Evolutionary conservation across 345 rosid species (phyloP).

Genomic region (Nasturtium officinale): DNA sequence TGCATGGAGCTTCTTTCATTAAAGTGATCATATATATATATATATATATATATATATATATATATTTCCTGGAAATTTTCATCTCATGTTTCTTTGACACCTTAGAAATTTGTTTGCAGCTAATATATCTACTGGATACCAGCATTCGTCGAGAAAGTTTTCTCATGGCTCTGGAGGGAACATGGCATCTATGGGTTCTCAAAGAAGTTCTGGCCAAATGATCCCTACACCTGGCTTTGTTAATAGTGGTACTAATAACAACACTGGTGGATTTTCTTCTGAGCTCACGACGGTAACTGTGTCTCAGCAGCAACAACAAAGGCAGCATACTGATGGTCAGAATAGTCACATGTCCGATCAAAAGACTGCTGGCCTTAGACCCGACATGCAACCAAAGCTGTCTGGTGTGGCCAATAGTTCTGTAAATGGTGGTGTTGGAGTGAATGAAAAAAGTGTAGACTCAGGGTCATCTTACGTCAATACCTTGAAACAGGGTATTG

Average conservation of each 20-base stretch:
- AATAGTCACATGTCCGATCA: constrained; percentile 73
- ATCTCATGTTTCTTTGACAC: constrained; percentile 24
- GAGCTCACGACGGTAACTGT: constrained; percentile 66
- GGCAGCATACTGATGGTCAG: constrained; percentile 63
- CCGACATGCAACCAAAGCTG: constrained; percentile 72
- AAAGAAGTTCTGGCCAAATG: constrained; percentile 77
- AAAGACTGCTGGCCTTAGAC: constrained; percentile 58
- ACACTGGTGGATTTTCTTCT: constrained; percentile 63
- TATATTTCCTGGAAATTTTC: constrained; percentile 24
- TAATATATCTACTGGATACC: constrained; percentile 64
- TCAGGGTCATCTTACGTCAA: constrained; percentile 50
- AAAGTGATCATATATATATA: constrained; percentile 48
- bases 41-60: too few relatives aligned
- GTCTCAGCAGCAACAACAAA: constrained; percentile 71
- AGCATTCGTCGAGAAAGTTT: constrained; percentile 64
- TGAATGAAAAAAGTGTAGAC: constrained; percentile 57
- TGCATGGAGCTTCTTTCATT: constrained; percentile 56
- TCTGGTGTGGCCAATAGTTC: constrained; percentile 67
- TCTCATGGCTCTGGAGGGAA: constrained; percentile 72
- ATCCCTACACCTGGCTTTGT: constrained; percentile 94
- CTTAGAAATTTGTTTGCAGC: constrained; percentile 52
- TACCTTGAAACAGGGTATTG: constrained; percentile 66
- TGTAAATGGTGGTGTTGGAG: constrained; percentile 63
- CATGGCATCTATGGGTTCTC: constrained; percentile 65
- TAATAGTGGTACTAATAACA: constrained; percentile 44